Conservation (phyloP, 2,329 filamentous ascomycete species). For the Penicillium sp. region DNA sequence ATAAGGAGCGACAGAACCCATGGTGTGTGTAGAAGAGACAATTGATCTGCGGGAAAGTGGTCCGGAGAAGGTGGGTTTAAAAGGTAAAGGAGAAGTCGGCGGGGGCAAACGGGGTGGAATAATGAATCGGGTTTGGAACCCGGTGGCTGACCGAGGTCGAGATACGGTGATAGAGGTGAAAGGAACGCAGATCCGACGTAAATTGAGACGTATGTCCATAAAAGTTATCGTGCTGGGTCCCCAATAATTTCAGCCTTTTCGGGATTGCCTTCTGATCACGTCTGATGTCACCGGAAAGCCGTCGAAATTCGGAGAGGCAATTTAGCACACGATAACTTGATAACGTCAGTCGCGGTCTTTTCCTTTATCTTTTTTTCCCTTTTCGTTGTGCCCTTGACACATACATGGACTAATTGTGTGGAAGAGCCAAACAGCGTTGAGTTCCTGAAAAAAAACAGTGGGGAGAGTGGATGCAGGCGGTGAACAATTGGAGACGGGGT, state of each 20-base stretch:
- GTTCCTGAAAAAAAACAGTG: conserved; percentile 10
- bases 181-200: conserved; percentile 24
- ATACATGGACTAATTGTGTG: neutral
- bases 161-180: conserved; percentile 15
- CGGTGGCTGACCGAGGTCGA: conserved; percentile 30
- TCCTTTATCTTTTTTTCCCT: neutral
- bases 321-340: neutral
- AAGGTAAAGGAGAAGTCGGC: conserved; percentile 14
- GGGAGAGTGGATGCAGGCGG: conserved; percentile 6
- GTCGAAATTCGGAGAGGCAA: neutral
- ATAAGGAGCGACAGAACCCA: conserved; percentile 31
- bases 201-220: conserved; percentile 18
- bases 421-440: conserved; percentile 16
- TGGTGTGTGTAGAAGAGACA: conserved; percentile 24
- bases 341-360: conserved; percentile 14
- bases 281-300: conserved; percentile 6
- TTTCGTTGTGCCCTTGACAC: conserved; percentile 1
- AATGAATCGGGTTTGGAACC: conserved; percentile 19
- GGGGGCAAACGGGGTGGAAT: conserved; percentile 16
- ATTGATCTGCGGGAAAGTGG: conserved; percentile 19
- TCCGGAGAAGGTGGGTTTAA: conserved; percentile 17
- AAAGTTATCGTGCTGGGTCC: conserved; percentile 3
- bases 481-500: conserved; percentile 3
- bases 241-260: conserved; percentile 10
- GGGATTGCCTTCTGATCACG: conserved; percentile 7